Conservation (phyloP, 192 early-diverging fungal genomes). For the Coemansia sp. region DNA sequence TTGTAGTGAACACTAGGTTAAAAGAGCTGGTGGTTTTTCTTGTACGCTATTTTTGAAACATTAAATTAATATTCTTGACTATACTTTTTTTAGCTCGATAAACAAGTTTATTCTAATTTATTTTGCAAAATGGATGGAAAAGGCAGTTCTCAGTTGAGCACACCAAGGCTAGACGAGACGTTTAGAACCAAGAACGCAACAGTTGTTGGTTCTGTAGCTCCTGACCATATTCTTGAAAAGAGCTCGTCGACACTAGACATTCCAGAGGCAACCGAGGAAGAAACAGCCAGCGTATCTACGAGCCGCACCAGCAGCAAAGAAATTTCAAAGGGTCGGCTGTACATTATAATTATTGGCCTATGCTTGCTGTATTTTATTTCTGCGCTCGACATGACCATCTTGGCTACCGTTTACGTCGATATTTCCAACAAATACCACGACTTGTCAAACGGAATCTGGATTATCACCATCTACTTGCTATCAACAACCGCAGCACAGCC, state of each 20-base stretch:
- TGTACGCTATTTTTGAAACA: background rate
- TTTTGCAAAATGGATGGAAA: background rate
- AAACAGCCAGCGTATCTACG: constrained; percentile 2
- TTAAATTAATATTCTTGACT: background rate
- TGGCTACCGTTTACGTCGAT: constrained; percentile 67
- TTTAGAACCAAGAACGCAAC: background rate
- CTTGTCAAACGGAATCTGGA: constrained; percentile 72
- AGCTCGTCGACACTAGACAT: background rate
- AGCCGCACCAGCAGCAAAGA: constrained; percentile 23
- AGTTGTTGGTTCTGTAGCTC: background rate
- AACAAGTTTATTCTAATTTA: background rate
- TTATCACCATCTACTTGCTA: constrained; percentile 69
- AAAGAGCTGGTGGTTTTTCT: background rate
- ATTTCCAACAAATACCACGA: constrained; percentile 60
- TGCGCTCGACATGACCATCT: constrained; percentile 70
- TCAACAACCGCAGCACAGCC: constrained; percentile 74
- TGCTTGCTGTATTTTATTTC: constrained; percentile 59
- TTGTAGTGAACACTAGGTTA: background rate
- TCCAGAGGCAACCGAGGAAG: background rate
- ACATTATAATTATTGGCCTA: constrained; percentile 8
- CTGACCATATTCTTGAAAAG: background rate
- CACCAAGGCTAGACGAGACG: background rate
- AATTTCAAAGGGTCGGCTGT: background rate
- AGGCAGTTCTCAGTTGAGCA: background rate
- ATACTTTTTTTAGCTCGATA: background rate